Conservation (phyloP, 139 green algal species). For the Monoraphidium neglectum region DNA sequence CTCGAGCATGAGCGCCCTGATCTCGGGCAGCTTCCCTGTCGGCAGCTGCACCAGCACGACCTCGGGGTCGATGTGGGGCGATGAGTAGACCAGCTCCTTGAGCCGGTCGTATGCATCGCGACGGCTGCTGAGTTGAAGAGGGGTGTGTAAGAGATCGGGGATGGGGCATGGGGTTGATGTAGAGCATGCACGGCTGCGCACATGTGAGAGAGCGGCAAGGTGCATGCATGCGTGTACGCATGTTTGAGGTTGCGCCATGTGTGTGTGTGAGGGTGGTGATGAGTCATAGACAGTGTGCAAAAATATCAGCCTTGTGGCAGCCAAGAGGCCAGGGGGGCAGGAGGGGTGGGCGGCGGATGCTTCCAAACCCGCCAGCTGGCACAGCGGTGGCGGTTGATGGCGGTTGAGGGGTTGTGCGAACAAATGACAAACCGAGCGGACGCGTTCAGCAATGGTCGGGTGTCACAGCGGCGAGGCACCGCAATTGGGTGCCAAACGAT, state of each 20-base stretch:
- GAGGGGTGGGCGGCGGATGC: too few species aligned
- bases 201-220: background rate
- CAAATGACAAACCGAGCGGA: too few species aligned
- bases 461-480: too few species aligned
- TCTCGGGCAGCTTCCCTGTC: constrained; percentile 60
- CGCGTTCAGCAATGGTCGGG: too few species aligned
- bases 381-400: too few species aligned
- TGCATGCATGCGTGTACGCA: background rate
- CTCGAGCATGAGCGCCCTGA: constrained; percentile 82
- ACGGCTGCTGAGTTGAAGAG: background rate
- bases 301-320: background rate
- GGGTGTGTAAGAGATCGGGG: too few species aligned
- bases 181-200: background rate
- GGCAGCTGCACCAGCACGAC: constrained; percentile 72
- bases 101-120: constrained; percentile 50
- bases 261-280: background rate
- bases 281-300: background rate
- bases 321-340: too few species aligned
- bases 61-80: constrained; percentile 66
- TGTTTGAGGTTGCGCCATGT: background rate
- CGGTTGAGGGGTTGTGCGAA: too few species aligned
- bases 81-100: constrained; percentile 60
- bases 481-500: too few species aligned
- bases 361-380: too few species aligned
- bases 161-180: background rate